Conservation (phyloP, 768 basidiomycete genomes). For the Amanita pseudoporphyria region DNA sequence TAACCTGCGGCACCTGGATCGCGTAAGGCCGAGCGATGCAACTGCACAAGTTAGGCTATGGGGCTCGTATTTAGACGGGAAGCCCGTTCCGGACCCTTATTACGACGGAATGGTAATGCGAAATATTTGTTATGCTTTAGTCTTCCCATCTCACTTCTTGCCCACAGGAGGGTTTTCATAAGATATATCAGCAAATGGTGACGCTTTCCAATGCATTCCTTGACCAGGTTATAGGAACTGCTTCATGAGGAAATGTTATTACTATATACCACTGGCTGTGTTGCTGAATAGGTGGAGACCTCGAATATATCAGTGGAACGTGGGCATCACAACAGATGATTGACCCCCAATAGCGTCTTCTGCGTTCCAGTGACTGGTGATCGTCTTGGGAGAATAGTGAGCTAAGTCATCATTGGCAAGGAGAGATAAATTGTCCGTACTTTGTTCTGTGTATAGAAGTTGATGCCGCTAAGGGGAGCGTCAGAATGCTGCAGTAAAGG, state of each 20-base stretch:
- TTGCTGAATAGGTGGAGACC: not conserved
- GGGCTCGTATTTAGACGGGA: constrained; percentile 66
- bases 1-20: constrained; percentile 57
- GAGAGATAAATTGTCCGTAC: constrained; percentile 22
- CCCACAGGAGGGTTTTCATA: constrained; percentile 59
- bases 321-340: constrained; percentile 85
- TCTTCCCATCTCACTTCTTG: not conserved
- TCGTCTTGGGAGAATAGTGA: constrained; percentile 49
- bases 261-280: not conserved
- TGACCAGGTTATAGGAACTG: constrained; percentile 41
- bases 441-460: constrained; percentile 97
- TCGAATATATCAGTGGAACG: constrained; percentile 41
- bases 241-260: not conserved
- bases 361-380: constrained; percentile 85
- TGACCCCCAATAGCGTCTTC: constrained; percentile 74
- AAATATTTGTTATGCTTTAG: not conserved
- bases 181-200: constrained; percentile 69
- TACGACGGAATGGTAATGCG: constrained; percentile 50
- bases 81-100: constrained; percentile 79
- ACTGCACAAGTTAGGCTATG: constrained; percentile 68
- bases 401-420: not conserved
- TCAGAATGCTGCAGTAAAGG: not conserved
- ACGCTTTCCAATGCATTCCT: constrained; percentile 71
- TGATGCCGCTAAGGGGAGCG: constrained; percentile 53
- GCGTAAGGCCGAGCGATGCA: constrained; percentile 36